Base-by-base conservation (phyloP, 1,284 basidiomycete species). In the Marasmius tenuissimus region DNA sequence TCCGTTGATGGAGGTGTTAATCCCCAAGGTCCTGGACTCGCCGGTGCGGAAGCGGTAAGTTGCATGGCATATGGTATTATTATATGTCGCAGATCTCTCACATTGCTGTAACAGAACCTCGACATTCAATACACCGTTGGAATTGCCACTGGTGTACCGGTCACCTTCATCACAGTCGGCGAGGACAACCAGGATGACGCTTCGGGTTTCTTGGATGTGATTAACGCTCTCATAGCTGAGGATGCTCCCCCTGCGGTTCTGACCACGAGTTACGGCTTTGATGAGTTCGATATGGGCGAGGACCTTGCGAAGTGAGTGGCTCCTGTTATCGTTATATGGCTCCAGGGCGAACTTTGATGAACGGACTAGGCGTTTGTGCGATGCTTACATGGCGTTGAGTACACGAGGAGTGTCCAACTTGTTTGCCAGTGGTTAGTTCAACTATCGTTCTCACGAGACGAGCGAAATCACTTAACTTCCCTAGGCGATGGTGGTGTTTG, bases 361-460 rank as follows among this genome's bases (percentile, higher is more conserved):
- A 12, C 7, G 42, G 55, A 37, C 35, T 40, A 70, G 65, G 48
- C 60, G 61, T 49, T 45, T 71, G 14, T 71, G 71, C 61, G 70
- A 73, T 48, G 61, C 67, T 11, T 71, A 69, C 61, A 66, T 67
- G 60, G 67, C 71, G 52, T 67, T 74, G 4, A 69, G 69, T 39
- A 68, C 77, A 5, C 72, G 77, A 38, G 79, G 79, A 57, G 74
- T 77, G 9, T 74, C 77, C 9, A 70, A 79, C 53, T 58, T 81
- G 40, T 79, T 76, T 63, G 70, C 77, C 37, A 74, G 73, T 8
- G 71, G 71, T 49, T 11, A 14, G 50, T 27, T 2, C 4, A 27
- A 27, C 27, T 27, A 27, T 27, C 27, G 27, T 27, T 27, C 27
- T 27, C 27, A n/a, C n/a, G 27, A 27, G 27, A 27, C 27, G 27